A percentile compares a stretch with the other conserved stretches of the same genome.
phyloP scores from a whole-genome alignment of 106 monocot genomes.

The Dendrobium chrysotoxum region DNA sequence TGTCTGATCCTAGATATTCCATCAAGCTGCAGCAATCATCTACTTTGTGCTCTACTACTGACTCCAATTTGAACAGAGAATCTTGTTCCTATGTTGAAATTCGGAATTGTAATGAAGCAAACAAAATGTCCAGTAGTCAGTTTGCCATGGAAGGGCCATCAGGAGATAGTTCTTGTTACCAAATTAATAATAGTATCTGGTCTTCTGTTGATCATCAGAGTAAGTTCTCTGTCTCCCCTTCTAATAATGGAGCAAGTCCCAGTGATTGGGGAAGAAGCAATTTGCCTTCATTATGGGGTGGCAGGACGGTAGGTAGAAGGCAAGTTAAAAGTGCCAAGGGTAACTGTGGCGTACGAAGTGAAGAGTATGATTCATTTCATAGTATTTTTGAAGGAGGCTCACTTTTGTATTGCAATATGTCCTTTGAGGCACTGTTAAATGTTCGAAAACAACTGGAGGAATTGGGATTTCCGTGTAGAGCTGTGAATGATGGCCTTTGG shows the following conservation, averaged over 20 bases:
- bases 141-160: constrained; percentile 59
- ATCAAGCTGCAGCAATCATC: constrained; percentile 18
- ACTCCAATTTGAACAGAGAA: constrained; percentile 17
- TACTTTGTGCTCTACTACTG: constrained; percentile 14
- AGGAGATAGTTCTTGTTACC: constrained; percentile 44
- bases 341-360: constrained; percentile 34
- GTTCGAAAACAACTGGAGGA: constrained; percentile 93
- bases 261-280: constrained; percentile 51
- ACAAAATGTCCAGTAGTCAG: constrained; percentile 25
- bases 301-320: constrained; percentile 53
- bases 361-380: constrained; percentile 72
- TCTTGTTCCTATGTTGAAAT: constrained; percentile 35
- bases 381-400: constrained; percentile 94
- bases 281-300: constrained; percentile 67
- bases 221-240: constrained; percentile 21
- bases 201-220: constrained; percentile 37
- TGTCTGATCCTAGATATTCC: constrained; percentile 31
- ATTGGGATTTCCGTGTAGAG: constrained; percentile 97
- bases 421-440: constrained; percentile 85
- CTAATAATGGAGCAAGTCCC: constrained; percentile 16
- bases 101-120: constrained; percentile 29
- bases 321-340: constrained; percentile 47
- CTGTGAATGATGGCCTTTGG: constrained; percentile 98
- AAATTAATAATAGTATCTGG: constrained; percentile 52
- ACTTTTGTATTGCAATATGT: constrained; percentile 93